Evolutionary conservation across 495 filamentous ascomycete genomes (phyloP), one percentile per base, ranked within the genome.

Genomic region (Glarea lozoyensis): DNA sequence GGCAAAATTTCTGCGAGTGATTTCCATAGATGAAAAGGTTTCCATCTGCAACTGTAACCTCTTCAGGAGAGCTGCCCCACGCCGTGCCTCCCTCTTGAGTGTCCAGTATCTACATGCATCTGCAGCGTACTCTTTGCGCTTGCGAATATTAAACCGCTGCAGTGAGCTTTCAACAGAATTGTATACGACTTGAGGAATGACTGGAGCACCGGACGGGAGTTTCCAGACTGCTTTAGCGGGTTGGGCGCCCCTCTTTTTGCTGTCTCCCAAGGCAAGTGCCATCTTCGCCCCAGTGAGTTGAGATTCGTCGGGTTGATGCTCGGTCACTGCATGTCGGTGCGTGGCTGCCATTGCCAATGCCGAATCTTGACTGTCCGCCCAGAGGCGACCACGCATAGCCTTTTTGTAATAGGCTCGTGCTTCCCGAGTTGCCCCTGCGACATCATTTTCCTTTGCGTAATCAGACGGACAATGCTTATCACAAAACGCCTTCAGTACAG

Each of bases 91-190:
- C 27, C 92, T 75, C 62, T 99, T 99, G 40, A 97, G 66, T 0
- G 92, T 97, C 92, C 92, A 99, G 62, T 96, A 99, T 48, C 86
- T 86, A 66, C 89, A 96, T 1, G 83, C 84, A 56, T 96, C 88
- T 23, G 84, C 84, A 1, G 88, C 81, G 64, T 85, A 99, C 35
- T 96, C 88, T 53, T 90, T 92, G 19, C 84, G 75, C 52, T 92
- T 90, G 23, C 78, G 78, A 45, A 97, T 79, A 15, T 68, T 69
- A 58, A 97, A 97, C 22, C 84, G 78, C 31, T 76, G 70, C 2
- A 98, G 69, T 1, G 86, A 83, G 40, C 75, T 78, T 40, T 90
- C 80, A 18, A 97, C 82, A 2, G 80, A 76, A 43, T 87, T 81
- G 43, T 83, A 83, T 3, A 97, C 79, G 2, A 83, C 79, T 46